These are phyloP conservation scores for Bretziella fagacearum DNA, from an alignment of 2,329 filamentous ascomycete species.

Conservation along the genomic window DNA sequence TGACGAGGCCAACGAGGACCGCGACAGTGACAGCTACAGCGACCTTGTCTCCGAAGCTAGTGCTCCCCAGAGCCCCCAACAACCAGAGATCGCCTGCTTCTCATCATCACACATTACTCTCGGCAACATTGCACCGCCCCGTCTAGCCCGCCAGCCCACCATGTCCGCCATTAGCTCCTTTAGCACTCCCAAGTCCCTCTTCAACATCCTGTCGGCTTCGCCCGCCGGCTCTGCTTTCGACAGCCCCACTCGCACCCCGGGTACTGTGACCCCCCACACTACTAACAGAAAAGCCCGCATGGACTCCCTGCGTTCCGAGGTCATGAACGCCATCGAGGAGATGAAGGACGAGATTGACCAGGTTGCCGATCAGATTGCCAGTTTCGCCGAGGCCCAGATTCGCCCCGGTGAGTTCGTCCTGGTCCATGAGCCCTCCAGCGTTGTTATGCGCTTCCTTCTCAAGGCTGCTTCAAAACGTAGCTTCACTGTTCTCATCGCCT, in stretches of 20 bases:
- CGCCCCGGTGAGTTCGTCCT: conserved; percentile 86
- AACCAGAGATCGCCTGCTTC: conserved; percentile 21
- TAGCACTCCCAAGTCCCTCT: conserved; percentile 58
- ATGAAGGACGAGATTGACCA: conserved; percentile 90
- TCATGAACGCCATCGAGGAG: conserved; percentile 86
- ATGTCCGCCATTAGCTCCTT: conserved; percentile 47
- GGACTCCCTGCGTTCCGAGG: conserved; percentile 69
- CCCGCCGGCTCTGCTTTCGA: conserved; percentile 45
- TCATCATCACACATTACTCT: conserved; percentile 15
- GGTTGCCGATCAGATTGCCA: conserved; percentile 83
- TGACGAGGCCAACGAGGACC: conserved; percentile 72
- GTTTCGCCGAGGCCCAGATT: conserved; percentile 77
- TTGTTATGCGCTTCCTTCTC: conserved; percentile 76
- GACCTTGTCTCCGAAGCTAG: conserved; percentile 31
- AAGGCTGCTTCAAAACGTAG: conserved; percentile 76
- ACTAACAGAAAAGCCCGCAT: conserved; percentile 19
- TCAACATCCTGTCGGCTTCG: conserved; percentile 48
- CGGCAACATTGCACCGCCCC: conserved; percentile 12
- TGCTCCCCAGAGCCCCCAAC: conserved; percentile 22
- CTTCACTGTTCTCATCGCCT: conserved; percentile 77
- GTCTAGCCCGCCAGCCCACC: conserved; percentile 21
- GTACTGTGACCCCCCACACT: conserved; percentile 29
- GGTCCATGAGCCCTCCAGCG: conserved; percentile 70
- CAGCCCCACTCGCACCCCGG: conserved; percentile 33
- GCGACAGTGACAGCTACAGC: conserved; percentile 41